Conservation (phyloP, 2,329 filamentous ascomycete genomes). For the Dothistroma septosporum region DNA sequence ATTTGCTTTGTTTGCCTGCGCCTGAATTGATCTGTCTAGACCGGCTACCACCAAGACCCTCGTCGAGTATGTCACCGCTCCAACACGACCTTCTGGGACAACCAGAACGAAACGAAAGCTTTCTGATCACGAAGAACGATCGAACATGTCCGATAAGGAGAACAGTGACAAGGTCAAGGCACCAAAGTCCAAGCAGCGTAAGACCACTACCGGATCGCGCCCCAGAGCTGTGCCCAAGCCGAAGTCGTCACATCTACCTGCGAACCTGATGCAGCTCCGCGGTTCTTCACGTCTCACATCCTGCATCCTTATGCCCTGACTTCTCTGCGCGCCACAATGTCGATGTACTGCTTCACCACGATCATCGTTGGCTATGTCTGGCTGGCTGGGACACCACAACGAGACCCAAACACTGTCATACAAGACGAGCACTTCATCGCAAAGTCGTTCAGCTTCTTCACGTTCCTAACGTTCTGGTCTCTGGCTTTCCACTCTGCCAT, state of each 20-base stretch:
- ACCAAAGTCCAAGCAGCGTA: not conserved
- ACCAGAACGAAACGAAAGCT: not conserved
- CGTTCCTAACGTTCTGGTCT: constrained; percentile 17
- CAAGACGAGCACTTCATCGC: constrained; percentile 10
- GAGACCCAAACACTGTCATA: constrained; percentile 8
- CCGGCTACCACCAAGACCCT: not conserved
- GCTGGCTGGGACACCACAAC: constrained; percentile 12
- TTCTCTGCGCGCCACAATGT: constrained; percentile 8
- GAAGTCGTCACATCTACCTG: not conserved
- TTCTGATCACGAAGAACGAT: not conserved
- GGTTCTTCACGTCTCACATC: constrained; percentile 13
- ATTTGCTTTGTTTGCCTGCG: not conserved
- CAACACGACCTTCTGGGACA: not conserved
- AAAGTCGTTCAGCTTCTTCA: constrained; percentile 19
- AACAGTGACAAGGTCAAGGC: not conserved
- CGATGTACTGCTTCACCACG: constrained; percentile 16
- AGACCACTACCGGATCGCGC: not conserved
- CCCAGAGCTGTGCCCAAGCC: not conserved
- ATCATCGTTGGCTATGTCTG: constrained; percentile 17
- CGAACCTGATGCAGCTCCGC: not conserved
- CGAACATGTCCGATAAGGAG: not conserved
- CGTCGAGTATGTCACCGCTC: not conserved
- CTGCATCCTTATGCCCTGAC: constrained; percentile 6
- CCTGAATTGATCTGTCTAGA: not conserved
- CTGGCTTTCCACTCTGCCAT: constrained; percentile 16